Evolutionary conservation across 495 filamentous ascomycete genomes (phyloP).

Genomic region (Podospora didyma): DNA sequence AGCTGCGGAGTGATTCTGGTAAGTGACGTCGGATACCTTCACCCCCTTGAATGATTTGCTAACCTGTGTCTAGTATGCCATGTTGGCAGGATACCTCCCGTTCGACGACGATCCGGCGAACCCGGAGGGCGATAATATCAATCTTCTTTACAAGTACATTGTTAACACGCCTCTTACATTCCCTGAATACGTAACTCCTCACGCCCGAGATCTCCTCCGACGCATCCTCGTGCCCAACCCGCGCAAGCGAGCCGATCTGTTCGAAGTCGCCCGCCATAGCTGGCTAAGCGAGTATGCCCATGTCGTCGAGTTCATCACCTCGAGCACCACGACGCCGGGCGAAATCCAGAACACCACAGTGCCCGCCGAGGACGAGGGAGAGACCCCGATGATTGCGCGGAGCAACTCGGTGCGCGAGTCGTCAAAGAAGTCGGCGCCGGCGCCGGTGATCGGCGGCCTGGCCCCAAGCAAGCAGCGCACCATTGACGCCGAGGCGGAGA

Average conservation of each 20-base stretch:
- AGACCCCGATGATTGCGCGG: conserved; percentile 65
- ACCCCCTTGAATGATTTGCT: conserved; percentile 2
- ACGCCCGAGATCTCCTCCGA: conserved; percentile 87
- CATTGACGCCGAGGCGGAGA: conserved; percentile 62
- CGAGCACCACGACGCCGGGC: conserved; percentile 79
- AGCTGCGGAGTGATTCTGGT: conserved; percentile 98
- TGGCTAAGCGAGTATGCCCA: conserved; percentile 96
- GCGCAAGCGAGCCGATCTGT: conserved; percentile 89
- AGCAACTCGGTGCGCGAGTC: conserved; percentile 92
- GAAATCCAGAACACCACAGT: conserved; percentile 84
- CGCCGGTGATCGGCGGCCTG: conserved; percentile 62
- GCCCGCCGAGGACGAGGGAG: conserved; percentile 56
- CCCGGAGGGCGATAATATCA: conserved; percentile 98
- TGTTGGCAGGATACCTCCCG: conserved; percentile 97
- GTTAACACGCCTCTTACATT: conserved; percentile 96
- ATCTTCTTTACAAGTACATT: conserved; percentile 98
- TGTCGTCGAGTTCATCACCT: conserved; percentile 93
- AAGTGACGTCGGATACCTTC: conserved; percentile 35
- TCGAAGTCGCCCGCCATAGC: conserved; percentile 96
- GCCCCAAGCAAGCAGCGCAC: conserved; percentile 66
- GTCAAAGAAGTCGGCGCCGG: conserved; percentile 56
- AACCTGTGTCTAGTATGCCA: conserved; percentile 72
- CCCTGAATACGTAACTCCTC: conserved; percentile 97
- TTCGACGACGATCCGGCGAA: conserved; percentile 99
- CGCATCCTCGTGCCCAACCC: conserved; percentile 96